These are phyloP conservation scores for Xylariaceae sp. DNA, from an alignment of 2,329 filamentous ascomycete genomes.

Conservation along the genomic window DNA sequence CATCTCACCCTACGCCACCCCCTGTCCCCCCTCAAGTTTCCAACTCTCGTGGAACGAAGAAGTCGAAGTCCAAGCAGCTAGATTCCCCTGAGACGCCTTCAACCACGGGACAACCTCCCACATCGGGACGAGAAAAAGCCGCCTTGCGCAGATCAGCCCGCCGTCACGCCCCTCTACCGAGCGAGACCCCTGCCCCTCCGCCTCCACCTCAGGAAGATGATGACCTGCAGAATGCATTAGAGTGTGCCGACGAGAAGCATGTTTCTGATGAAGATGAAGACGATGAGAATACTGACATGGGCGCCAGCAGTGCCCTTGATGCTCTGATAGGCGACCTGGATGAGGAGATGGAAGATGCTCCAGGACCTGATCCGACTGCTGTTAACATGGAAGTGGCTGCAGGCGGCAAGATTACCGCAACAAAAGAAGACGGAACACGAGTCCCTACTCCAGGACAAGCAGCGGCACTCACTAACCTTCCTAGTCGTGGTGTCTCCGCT, in stretches of 20 bases:
- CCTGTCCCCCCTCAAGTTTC: constrained; percentile 39
- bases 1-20: constrained; percentile 36
- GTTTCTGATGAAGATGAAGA: constrained; percentile 69
- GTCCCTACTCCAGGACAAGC: constrained; percentile 74
- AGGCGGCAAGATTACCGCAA: constrained; percentile 81
- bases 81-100: constrained; percentile 37
- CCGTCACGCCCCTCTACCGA: constrained; percentile 46
- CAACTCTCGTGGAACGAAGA: constrained; percentile 40
- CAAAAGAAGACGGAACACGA: constrained; percentile 84
- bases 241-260: constrained; percentile 89
- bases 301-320: constrained; percentile 65
- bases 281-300: constrained; percentile 53
- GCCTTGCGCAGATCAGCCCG: constrained; percentile 58
- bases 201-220: constrained; percentile 56
- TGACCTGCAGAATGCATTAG: constrained; percentile 64
- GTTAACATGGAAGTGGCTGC: constrained; percentile 87
- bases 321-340: constrained; percentile 88
- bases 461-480: constrained; percentile 33
- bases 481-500: constrained; percentile 36
- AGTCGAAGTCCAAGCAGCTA: constrained; percentile 45
- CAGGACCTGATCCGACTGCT: constrained; percentile 73
- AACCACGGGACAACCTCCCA: constrained; percentile 42
- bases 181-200: constrained; percentile 49
- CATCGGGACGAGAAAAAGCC: constrained; percentile 53
- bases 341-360: constrained; percentile 69